Base-by-base conservation (phyloP, 2,329 filamentous ascomycete species). In the Alternaria viburni region DNA sequence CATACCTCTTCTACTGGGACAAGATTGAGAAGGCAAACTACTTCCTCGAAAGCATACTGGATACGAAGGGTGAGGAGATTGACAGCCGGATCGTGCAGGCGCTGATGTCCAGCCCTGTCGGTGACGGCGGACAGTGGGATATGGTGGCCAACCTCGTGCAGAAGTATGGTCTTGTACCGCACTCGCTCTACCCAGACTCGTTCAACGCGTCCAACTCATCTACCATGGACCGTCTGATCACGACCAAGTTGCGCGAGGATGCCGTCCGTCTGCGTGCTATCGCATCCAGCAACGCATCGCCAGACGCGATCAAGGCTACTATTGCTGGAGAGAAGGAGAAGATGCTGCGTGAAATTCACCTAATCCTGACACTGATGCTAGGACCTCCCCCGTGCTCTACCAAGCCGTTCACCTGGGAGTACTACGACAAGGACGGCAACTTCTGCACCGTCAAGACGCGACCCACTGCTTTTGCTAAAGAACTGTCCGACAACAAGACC, bases 11-110 rank as follows among this genome's bases (percentile, higher is more conserved):
- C 82, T 97, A 93, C 85, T 96, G 91, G 90, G 93, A 97, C 79
- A 97, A 97, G 82, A 87, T 97, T 19, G 93, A 97, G 80, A 97
- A 97, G 80, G 86, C 91, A 9, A 97, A 97, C 79, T 97, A 88
- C 83, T 97, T 96, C 82, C 86, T 97, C 17, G 93, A 96, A 80
- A 91, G 92, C 73, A 88, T 95, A 64, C 87, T 97, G 59, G 89
- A 92, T 66, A 96, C 93, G 0, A 86, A 88, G 0, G 83, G 84
- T 55, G 86, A 93, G 71, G 88, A 90, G 32, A 84, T 96, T 2
- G 91, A 94, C 68, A 86, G 89, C 21, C 83, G 93, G 10, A 81
- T 96, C 5, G 85, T 97, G 4, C 90, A 93, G 76, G 86, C 86
- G 5, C 81, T 97, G 4, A 83, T 95, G 26, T 81, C 83, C 0